These are phyloP conservation scores for Lasiodiplodia hormozganensis DNA, from an alignment of 2,329 filamentous ascomycete species.

Conservation along the genomic window DNA sequence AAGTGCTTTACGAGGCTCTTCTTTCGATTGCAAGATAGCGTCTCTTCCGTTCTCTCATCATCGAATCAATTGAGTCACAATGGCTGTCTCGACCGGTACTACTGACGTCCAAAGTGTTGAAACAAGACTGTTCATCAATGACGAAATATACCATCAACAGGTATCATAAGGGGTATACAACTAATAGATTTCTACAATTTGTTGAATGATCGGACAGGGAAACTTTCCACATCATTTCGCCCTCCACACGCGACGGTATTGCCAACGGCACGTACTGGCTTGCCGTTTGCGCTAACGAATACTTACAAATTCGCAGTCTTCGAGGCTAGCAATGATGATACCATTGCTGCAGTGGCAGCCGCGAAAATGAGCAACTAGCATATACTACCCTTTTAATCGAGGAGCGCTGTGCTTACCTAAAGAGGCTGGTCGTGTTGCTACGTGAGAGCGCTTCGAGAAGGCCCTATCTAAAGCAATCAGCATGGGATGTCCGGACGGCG, in stretches of 20 bases:
- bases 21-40: no score
- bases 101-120: no score
- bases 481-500: constrained; percentile 28
- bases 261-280: constrained; percentile 34
- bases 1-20: no score
- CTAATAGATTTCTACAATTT: constrained; percentile 35
- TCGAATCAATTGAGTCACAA: no score
- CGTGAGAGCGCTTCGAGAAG: constrained; percentile 25
- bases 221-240: constrained; percentile 39
- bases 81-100: no score
- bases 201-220: constrained; percentile 39
- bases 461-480: constrained; percentile 30
- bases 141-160: no score
- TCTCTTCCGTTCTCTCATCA: no score
- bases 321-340: constrained; percentile 35
- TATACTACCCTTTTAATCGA: constrained; percentile 45
- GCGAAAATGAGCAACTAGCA: constrained; percentile 38
- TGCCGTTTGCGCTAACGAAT: no score
- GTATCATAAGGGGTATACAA: no score
- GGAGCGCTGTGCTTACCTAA: constrained; percentile 50
- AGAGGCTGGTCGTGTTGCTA: constrained; percentile 50
- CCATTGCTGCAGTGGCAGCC: constrained; percentile 37
- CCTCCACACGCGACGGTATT: constrained; percentile 38
- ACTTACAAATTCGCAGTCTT: constrained; percentile 16
- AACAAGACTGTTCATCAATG: no score